Evolutionary conservation across 257 asterid species (phyloP).

Genomic region (Penstemon barbatus): DNA sequence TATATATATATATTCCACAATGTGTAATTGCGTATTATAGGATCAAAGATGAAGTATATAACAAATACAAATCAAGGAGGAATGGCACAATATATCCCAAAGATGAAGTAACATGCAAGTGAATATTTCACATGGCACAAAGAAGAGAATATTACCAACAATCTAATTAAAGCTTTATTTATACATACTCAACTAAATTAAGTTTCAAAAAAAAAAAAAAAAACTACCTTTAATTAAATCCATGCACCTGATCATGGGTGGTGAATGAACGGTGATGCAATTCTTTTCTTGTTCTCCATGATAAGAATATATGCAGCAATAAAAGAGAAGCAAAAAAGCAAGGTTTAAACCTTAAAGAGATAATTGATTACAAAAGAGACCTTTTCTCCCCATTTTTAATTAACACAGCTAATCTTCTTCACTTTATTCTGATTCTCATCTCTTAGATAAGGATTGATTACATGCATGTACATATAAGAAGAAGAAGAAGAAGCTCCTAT

Average conservation of each 20-base stretch:
- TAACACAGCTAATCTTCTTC: conserved; percentile 45
- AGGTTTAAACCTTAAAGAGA: conserved; percentile 29
- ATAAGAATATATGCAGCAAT: conserved; percentile 49
- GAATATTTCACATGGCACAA: conserved; percentile 31
- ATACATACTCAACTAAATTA: background rate
- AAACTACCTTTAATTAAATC: background rate
- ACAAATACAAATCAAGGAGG: conserved; percentile 28
- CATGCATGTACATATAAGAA: background rate
- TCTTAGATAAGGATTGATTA: conserved; percentile 23
- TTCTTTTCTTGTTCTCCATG: conserved; percentile 65
- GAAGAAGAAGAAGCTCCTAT: background rate
- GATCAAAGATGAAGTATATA: conserved; percentile 3
- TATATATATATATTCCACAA: too few species aligned
- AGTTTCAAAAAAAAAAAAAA: too few species aligned
- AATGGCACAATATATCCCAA: conserved; percentile 3
- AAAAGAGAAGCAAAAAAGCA: conserved; percentile 19
- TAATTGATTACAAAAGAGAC: conserved; percentile 51
- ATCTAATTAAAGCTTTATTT: conserved; percentile 28
- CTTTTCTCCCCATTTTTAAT: conserved; percentile 41
- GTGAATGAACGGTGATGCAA: conserved; percentile 22
- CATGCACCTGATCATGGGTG: background rate
- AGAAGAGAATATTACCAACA: conserved; percentile 35
- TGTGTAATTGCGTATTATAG: too few species aligned
- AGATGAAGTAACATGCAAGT: conserved; percentile 50
- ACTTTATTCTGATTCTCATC: conserved; percentile 64